Percentiles rank a stretch among this genome's conserved stretches.
These are phyloP conservation scores for Hypomontagnella submonticulosa DNA, from an alignment of 495 filamentous ascomycete genomes.

Conservation along the genomic window DNA sequence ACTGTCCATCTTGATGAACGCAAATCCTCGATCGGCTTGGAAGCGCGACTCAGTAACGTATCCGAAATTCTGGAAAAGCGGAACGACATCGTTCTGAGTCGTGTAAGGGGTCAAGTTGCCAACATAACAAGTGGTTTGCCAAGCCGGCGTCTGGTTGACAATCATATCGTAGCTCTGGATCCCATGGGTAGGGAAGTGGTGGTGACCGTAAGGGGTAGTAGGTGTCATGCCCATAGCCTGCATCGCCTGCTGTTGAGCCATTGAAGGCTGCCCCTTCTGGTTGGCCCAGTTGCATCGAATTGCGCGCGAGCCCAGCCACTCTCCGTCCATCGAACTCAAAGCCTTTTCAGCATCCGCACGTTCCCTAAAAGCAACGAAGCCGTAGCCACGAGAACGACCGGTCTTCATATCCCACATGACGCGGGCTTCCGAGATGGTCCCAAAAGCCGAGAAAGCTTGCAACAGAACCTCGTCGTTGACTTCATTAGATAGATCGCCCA, in stretches of 20 bases:
- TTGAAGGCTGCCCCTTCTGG: conserved; percentile 98
- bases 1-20: conserved; percentile 99
- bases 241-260: conserved; percentile 97
- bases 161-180: conserved; percentile 99
- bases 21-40: conserved; percentile 97
- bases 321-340: conserved; percentile 96
- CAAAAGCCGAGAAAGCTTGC: conserved; percentile 97
- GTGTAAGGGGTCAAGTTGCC: conserved; percentile 99
- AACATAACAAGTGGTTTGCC: conserved; percentile 99
- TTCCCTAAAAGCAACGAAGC: conserved; percentile 98
- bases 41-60: conserved; percentile 97
- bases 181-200: conserved; percentile 97
- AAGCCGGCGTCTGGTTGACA: conserved; percentile 93
- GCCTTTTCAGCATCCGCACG: conserved; percentile 95
- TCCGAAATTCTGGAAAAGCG: conserved; percentile 97
- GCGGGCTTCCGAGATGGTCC: conserved; percentile 95
- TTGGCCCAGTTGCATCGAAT: conserved; percentile 99
- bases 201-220: conserved; percentile 94
- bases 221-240: conserved; percentile 98
- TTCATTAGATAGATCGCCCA: conserved; percentile 97
- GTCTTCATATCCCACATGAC: conserved; percentile 99
- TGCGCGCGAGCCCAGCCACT: conserved; percentile 98
- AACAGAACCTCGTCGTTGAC: conserved; percentile 96
- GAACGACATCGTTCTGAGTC: conserved; percentile 92
- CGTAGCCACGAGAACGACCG: conserved; percentile 94